Evolutionary conservation across 78 protist genomes (phyloP).

Genomic region (Dictyostelium brefeldianum): DNA sequence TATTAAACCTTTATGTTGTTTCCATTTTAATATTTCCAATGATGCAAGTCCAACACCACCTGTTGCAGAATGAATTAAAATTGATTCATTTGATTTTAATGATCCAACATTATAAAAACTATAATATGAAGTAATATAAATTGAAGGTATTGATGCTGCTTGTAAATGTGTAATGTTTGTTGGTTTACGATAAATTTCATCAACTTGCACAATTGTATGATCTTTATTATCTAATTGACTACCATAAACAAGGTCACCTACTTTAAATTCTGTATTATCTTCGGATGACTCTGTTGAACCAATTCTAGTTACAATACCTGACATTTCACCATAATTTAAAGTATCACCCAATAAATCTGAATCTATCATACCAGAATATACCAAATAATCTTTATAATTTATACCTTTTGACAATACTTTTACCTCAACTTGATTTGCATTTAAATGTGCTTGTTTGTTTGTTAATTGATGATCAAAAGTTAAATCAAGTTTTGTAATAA

Average conservation of each 20-base stretch:
- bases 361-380: background rate
- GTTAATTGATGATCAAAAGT: background rate
- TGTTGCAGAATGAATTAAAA: slow-evolving; percentile 21
- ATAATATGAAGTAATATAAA: background rate
- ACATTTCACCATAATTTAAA: background rate
- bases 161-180: background rate
- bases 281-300: background rate
- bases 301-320: slow-evolving; percentile 37
- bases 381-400: background rate
- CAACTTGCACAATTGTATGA: background rate
- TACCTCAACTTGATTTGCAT: slow-evolving; percentile 18
- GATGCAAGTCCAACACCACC: slow-evolving; percentile 39
- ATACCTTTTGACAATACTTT: slow-evolving; percentile 32
- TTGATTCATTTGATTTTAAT: background rate
- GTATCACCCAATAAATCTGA: background rate
- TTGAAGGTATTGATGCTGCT: slow-evolving; percentile 45
- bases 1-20: background rate
- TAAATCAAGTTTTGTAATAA: background rate
- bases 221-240: background rate
- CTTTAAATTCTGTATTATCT: background rate
- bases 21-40: slow-evolving; percentile 25
- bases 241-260: slow-evolving; percentile 66
- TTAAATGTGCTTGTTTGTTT: background rate
- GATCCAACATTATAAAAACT: background rate
- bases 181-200: slow-evolving; percentile 19